Evolutionary conservation across 129 eudicot species (phyloP), one percentile per base, ranked within the genome.

Genomic region (Lonicera japonica): DNA sequence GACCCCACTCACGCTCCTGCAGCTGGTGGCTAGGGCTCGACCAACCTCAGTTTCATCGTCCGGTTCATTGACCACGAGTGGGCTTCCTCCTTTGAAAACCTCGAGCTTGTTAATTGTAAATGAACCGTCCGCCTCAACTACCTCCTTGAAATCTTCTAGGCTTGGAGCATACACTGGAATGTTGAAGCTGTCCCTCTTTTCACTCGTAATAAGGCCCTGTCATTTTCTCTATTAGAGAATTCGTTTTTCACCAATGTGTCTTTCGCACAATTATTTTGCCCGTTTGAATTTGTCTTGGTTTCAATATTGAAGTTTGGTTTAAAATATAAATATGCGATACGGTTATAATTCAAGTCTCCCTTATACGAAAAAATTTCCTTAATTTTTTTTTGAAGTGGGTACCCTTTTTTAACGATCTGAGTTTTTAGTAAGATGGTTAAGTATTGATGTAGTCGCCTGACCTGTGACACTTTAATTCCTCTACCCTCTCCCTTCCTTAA

Each of bases 151-250:
- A 21, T 91, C 98, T 66, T 84, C 83, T 46, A 84, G 57, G 67
- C 90, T 91, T 8, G 98, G 84, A 55, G 98, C 98, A 21, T 84
- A 91, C 18, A 91, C 89, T 4, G 98, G 98, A 29, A 91, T 87
- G 81, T 91, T 91, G 83, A 91, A 91, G 62, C 61, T 77, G 79
- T 91, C 97, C 5, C 95, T 70, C 51, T 91, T 80, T 39, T 87
- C 97, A 9, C 71, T 73, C 0, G 76, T 84, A 19, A 91, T 87
- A 11, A 84, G 68, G 14, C 96, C 96, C 96, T 91, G 71, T 55
- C 43, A 20, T 29, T 53, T 43, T 43, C 8, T 2, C 43, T 29
- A 29, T 29, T 6, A 29, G 43, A 23, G 10, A 29, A 29, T 29
- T 15, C 18, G 13, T 47, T 47, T 47, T 47, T 47, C 4, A 1